Evolutionary conservation across 306 rosid species (phyloP), one percentile per base, ranked within the genome.

Genomic region (Rosa lucieae): DNA sequence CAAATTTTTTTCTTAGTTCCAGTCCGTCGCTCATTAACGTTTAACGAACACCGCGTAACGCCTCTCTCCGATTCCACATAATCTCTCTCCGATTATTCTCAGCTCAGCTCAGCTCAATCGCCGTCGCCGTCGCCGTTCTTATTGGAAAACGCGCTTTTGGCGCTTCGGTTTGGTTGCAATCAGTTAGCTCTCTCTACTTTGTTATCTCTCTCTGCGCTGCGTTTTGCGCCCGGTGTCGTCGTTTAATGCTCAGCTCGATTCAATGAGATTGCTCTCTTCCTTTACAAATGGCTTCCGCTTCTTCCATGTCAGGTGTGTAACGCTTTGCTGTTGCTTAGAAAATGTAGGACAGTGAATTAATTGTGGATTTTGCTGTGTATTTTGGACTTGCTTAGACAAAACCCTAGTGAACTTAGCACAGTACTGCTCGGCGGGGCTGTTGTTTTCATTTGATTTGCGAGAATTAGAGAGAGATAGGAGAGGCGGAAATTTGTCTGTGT

Each of bases 221-320:
- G 74, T 66, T 47, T 8, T 26, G 75, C 51, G 71, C 70, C 68
- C 23, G 78, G 70, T 80, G 70, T 80, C 37, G 63, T 67, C 76
- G 89, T 83, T 84, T 80, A 79, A 87, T 89, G 93, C 88, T 83
- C 75, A 62, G 79, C 71, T 73, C 78, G 93, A 80, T 85, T 95
- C 93, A 90, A 91, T 95, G 99, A 91, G 88, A 86, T 86, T 93
- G 79, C 85, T 86, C 90, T 85, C 74, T 72, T 85, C 70, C 43
- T 20, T 59, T 48, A 62, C 78, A 75, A 76, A 95, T 95, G 99
- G 90, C 98, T 76, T 90, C 91, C 85, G 91, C 93, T 83, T 83
- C 98, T 82, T 95, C 94, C 87, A 84, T 95, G 92, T 90, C 97
- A 88, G 99, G 99, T 90, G 73, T 59, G 70, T 17, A n/a, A 43